Conservation (phyloP, 2,329 filamentous ascomycete genomes). For the Talaromyces sp. region DNA sequence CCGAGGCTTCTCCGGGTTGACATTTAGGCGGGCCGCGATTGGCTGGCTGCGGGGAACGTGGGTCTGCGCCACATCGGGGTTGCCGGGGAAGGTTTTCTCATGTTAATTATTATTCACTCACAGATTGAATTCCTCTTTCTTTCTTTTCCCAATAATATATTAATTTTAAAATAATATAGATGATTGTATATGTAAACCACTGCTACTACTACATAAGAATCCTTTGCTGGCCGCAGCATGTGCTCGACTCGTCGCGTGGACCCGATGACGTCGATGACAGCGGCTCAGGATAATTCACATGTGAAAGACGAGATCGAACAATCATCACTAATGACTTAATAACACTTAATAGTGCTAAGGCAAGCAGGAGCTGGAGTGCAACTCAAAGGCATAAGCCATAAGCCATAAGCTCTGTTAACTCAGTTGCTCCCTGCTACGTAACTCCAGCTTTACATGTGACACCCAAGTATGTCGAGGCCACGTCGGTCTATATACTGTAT, state of each 20-base stretch:
- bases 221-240: neutral
- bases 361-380: neutral
- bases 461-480: neutral
- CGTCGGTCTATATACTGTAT: neutral
- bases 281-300: constrained; percentile 1
- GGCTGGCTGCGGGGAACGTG: neutral
- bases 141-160: neutral
- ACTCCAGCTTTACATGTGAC: constrained; percentile 5
- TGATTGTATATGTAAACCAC: neutral
- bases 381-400: neutral
- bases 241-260: neutral
- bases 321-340: neutral
- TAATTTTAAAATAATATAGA: neutral
- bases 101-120: no score
- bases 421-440: neutral
- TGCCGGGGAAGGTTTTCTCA: neutral
- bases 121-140: no score
- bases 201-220: neutral
- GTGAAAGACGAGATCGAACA: neutral
- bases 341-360: neutral
- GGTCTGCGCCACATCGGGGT: neutral
- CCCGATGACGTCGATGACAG: constrained; percentile 6
- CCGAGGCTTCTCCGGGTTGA: constrained; percentile 1
- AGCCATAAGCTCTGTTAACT: neutral
- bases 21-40: neutral